Evolutionary conservation across 2,329 filamentous ascomycete genomes (phyloP), one percentile per base, ranked within the genome.

Genomic region (Fusarium globosum): DNA sequence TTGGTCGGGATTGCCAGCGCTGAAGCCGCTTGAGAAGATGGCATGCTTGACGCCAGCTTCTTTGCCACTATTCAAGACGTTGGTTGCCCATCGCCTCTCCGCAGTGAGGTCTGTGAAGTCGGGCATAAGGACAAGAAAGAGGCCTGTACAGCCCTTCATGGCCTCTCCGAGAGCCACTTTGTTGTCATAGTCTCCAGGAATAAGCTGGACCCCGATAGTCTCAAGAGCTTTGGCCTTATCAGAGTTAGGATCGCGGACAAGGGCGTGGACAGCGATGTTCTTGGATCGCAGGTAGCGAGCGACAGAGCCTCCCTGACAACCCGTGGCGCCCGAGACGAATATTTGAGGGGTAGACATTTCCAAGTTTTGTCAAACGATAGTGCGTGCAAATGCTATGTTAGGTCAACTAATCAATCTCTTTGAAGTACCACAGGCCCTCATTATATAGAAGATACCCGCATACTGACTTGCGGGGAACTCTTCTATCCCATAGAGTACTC

Each of bases 311-410:
- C 85, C 84, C 67, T 84, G 83, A 45, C 68, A 79, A 35, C 84
- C 84, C 3, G 84, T 86, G 12, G 81, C 82, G 57, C 79, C 81
- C 63, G 77, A 78, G 65, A 86, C 79, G 69, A 85, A 86, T 39
- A 82, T 79, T 30, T 71, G 79, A 15, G 65, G 61, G 69, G 79
- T 68, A 60, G 80, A 46, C 81, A 83, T 80, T 73, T 78, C 74
- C 35, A 42, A 21, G 65, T 33, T 13, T 15, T 41, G 14, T 33
- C 13, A 23, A 33, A 49, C 33, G 20, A 13, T 45, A 6, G 36
- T 16, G 35, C 30, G 18, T 48, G n/a, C 30, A 28, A 23, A 53
- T 26, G 46, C 23, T 49, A 18, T 56, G 33, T 35, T 35, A 57
- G 33, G 35, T 11, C 14, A 21, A 46, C 21, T 56, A 35, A 38